Percentiles rank a stretch among this genome's conserved stretches.
These are phyloP conservation scores for Blastocystis sp. DNA, from an alignment of 352 stramenopile species.

Conservation along the genomic window DNA sequence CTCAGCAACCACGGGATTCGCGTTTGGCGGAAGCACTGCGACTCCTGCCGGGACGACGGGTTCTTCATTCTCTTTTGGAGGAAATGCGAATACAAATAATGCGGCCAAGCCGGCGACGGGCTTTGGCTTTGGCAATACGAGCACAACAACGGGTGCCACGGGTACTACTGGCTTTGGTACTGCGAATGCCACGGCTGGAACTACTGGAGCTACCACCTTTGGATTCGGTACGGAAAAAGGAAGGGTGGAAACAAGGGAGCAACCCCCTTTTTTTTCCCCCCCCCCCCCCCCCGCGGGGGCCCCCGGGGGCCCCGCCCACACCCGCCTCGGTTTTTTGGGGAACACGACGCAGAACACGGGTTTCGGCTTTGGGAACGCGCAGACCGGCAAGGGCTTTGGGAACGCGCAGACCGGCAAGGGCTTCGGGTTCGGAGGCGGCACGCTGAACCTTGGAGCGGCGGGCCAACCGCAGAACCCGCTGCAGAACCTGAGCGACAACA, in stretches of 20 bases:
- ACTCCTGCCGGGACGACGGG: no score
- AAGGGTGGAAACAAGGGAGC: no score
- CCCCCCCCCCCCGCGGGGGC: no score
- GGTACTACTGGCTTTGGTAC: constrained; percentile 25
- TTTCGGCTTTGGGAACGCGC: background rate
- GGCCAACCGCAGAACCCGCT: background rate
- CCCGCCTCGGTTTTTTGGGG: constrained; percentile 9
- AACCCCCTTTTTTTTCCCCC: no score
- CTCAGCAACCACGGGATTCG: background rate
- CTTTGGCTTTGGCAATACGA: constrained; percentile 39
- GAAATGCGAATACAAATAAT: constrained; percentile 13
- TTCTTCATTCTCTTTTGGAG: no score
- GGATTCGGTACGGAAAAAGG: background rate
- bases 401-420: background rate
- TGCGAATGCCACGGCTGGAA: background rate
- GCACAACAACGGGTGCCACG: background rate
- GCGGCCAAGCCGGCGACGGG: background rate
- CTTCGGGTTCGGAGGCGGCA: background rate
- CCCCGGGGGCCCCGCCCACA: background rate
- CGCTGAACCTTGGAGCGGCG: background rate
- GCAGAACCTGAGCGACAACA: constrained; percentile 49
- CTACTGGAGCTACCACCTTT: background rate
- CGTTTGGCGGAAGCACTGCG: background rate
- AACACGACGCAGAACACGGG: background rate
- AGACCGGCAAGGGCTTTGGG: background rate